These are phyloP conservation scores for Cladophialophora psammophila DNA, from an alignment of 2,329 filamentous ascomycete genomes.

Conservation along the genomic window DNA sequence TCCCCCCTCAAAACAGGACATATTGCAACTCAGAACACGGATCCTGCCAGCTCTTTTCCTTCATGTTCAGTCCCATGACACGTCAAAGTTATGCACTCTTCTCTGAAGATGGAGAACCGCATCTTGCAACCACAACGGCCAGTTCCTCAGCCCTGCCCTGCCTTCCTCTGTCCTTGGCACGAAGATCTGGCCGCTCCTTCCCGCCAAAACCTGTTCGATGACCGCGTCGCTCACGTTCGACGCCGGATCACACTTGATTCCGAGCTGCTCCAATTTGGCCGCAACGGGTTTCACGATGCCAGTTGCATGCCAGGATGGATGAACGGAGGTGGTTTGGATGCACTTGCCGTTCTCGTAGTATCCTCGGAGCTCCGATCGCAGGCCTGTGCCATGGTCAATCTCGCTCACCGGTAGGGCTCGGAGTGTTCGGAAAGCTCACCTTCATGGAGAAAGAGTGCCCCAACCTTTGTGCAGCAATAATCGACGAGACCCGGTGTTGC, in stretches of 20 bases:
- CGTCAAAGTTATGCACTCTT: background rate
- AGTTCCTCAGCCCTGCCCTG: slow-evolving; percentile 19
- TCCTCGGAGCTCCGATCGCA: slow-evolving; percentile 65
- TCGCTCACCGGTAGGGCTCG: background rate
- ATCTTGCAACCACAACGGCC: slow-evolving; percentile 39
- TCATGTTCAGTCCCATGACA: background rate
- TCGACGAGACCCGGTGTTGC: slow-evolving; percentile 70
- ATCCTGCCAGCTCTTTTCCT: too few relatives aligned
- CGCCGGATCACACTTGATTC: slow-evolving; percentile 44
- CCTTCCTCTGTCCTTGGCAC: slow-evolving; percentile 32
- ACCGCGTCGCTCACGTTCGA: slow-evolving; percentile 61
- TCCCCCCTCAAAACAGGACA: background rate
- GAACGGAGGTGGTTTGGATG: slow-evolving; percentile 38
- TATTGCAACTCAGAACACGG: background rate
- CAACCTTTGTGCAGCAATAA: slow-evolving; percentile 72
- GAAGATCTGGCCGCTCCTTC: slow-evolving; percentile 37
- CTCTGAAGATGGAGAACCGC: slow-evolving; percentile 9
- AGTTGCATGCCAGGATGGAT: slow-evolving; percentile 39
- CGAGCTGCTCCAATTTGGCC: slow-evolving; percentile 63
- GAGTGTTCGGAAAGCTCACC: slow-evolving; percentile 46
- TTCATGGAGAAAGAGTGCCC: slow-evolving; percentile 72
- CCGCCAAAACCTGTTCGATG: slow-evolving; percentile 52
- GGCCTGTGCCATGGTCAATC: slow-evolving; percentile 30
- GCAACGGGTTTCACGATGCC: slow-evolving; percentile 55
- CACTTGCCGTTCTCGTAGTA: slow-evolving; percentile 52